Conservation (phyloP, 2,329 filamentous ascomycete genomes). For the Fusarium oligoseptatum region DNA sequence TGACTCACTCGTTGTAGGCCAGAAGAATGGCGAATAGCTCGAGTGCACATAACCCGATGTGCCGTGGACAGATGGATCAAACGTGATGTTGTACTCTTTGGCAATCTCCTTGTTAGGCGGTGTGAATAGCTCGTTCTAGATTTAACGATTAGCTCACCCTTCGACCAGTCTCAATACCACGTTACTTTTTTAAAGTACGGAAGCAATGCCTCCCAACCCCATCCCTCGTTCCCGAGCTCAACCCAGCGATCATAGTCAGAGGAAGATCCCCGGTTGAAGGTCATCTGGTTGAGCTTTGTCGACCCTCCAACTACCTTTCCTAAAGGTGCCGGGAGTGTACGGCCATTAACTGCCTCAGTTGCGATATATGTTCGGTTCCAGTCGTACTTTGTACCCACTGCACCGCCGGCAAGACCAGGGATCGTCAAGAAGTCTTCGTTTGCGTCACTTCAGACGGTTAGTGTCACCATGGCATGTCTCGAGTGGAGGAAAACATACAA, state of each 20-base stretch:
- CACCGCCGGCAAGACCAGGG: no score
- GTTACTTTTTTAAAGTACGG: constrained; percentile 61
- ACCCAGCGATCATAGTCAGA: constrained; percentile 61
- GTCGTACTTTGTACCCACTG: constrained; percentile 39
- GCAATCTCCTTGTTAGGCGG: constrained; percentile 20
- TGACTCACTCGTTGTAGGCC: constrained; percentile 40
- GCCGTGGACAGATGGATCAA: constrained; percentile 29
- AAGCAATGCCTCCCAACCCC: constrained; percentile 53
- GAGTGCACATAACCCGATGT: constrained; percentile 32
- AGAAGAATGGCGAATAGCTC: constrained; percentile 41
- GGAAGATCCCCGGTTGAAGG: constrained; percentile 54
- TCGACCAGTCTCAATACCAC: accelerated
- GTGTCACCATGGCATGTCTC: no score
- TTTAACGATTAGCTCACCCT: neutral
- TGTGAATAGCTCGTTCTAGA: constrained; percentile 37
- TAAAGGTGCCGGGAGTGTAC: constrained; percentile 30
- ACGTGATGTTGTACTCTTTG: constrained; percentile 32
- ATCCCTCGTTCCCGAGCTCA: constrained; percentile 59
- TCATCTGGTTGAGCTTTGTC: constrained; percentile 57
- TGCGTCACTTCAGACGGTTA: no score
- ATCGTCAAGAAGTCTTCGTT: no score
- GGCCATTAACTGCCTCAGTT: constrained; percentile 24
- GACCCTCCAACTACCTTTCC: constrained; percentile 58
- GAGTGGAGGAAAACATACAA: no score
- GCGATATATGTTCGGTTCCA: constrained; percentile 37